Percentiles rank a stretch among this genome's conserved stretches.
These are phyloP conservation scores for Thamnidium elegans DNA, from an alignment of 192 early-diverging fungal species.

Conservation along the genomic window DNA sequence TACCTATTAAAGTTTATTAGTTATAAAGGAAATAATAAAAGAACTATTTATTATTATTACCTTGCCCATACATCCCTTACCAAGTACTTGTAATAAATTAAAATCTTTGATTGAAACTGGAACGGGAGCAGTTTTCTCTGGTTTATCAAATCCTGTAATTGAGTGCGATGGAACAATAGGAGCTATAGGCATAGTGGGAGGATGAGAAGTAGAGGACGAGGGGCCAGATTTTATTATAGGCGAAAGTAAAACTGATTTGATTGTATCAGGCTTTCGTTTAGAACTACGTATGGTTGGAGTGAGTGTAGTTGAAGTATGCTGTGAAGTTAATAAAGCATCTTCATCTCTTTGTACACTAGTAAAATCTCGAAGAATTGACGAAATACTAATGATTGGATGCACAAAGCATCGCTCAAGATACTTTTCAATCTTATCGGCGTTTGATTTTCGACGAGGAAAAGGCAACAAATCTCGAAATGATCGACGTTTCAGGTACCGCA, in stretches of 20 bases:
- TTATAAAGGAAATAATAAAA: too few relatives aligned
- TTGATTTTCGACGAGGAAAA: slow-evolving; percentile 34
- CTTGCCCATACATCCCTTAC: slow-evolving; percentile 80
- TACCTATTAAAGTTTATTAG: slow-evolving; percentile 14
- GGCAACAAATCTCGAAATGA: slow-evolving; percentile 19
- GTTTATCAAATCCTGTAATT: neutral
- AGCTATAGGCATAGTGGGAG: neutral
- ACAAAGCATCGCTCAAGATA: slow-evolving; percentile 44
- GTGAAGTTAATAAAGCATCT: slow-evolving; percentile 28
- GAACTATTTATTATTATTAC: slow-evolving; percentile 36
- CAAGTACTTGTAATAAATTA: slow-evolving; percentile 73
- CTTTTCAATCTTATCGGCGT: slow-evolving; percentile 48
- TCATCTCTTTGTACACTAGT: slow-evolving; percentile 46
- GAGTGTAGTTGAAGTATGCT: neutral
- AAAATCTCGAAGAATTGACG: slow-evolving; percentile 45
- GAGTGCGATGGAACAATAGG: neutral
- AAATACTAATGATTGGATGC: slow-evolving; percentile 39
- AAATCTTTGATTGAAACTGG: slow-evolving; percentile 44
- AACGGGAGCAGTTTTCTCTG: neutral
- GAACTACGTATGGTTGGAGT: neutral
- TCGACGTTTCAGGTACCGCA: slow-evolving; percentile 19
- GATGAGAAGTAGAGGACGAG: neutral
- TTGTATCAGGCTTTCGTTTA: neutral
- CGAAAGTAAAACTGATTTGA: neutral
- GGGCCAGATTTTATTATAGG: neutral